Evolutionary conservation across 768 basidiomycete genomes (phyloP), one percentile per base, ranked within the genome.

Genomic region (Hebeloma cylindrosporum): DNA sequence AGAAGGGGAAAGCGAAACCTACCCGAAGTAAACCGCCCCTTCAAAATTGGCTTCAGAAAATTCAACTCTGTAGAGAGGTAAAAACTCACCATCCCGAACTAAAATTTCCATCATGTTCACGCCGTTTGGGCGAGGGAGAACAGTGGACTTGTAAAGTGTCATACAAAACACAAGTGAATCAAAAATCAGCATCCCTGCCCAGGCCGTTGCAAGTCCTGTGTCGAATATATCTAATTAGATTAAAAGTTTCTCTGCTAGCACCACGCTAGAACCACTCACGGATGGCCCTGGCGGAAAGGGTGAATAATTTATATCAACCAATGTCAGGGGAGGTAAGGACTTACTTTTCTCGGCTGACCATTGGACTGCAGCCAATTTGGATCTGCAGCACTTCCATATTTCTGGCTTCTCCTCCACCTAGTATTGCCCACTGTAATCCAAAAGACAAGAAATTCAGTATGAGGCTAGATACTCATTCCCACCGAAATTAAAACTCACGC

Each of bases 41-140:
- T n/a, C n/a, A n/a, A n/a, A n/a, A n/a, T n/a, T n/a, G n/a, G n/a
- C n/a, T n/a, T n/a, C n/a, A n/a, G n/a, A n/a, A n/a, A n/a, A n/a
- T n/a, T n/a, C n/a, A n/a, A n/a, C n/a, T n/a, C n/a, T n/a, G n/a
- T n/a, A n/a, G n/a, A n/a, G n/a, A n/a, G n/a, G n/a, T n/a, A n/a
- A n/a, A n/a, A n/a, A n/a, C 48, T 31, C 30, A 71, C 72, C 73
- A 58, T 74, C 72, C 31, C 72, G 64, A n/a, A 72, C 37, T 14
- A 75, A 48, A 18, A 71, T 45, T 20, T 44, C 45, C 14, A 72
- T 13, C 45, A 75, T 43, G 7, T 46, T 57, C 14, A 58, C 43
- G 9, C 54, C 59, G 20, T 51, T 46, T 10, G 43, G 44, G 9
- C 58, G 52, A 1, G 60, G 57, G 2, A 66, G 34, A 6, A 47